Percentiles rank a stretch among this genome's conserved stretches.
Conservation (phyloP, 768 basidiomycete species). For the Mycena kentingensis region DNA sequence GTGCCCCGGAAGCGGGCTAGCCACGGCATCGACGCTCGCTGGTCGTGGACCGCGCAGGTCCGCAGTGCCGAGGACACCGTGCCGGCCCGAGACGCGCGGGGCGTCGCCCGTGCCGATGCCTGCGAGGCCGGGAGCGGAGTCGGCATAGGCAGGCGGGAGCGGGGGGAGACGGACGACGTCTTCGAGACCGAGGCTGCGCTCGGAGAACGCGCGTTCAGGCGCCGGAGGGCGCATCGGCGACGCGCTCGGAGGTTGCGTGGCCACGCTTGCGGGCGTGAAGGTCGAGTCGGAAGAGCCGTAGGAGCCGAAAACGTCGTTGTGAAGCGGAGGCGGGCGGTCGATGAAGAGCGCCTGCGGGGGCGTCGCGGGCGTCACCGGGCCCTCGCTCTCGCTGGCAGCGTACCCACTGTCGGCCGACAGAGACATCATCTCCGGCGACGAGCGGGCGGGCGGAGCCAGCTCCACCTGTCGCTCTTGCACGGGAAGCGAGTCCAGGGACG, state of each 20-base stretch:
- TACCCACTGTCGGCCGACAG: conserved; percentile 12
- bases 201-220: background rate
- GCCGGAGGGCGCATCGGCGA: background rate
- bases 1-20: too few species aligned
- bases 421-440: background rate
- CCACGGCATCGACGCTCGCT: too few species aligned
- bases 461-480: too few species aligned
- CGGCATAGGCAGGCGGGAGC: background rate
- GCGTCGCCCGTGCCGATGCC: background rate
- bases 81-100: too few species aligned
- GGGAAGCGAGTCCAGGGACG: background rate
- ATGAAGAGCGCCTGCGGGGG: background rate
- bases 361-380: background rate
- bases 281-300: background rate
- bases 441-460: background rate
- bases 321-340: background rate
- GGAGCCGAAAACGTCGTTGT: background rate
- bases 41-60: too few species aligned
- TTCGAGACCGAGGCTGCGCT: background rate
- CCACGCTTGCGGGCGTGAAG: background rate
- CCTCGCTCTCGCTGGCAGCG: conserved; percentile 8
- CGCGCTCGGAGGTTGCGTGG: background rate
- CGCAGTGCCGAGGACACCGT: too few species aligned
- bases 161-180: background rate
- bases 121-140: background rate